These are phyloP conservation scores for Lipomyces yamanashiensis DNA, from an alignment of 805 yeast species.

Conservation along the genomic window DNA sequence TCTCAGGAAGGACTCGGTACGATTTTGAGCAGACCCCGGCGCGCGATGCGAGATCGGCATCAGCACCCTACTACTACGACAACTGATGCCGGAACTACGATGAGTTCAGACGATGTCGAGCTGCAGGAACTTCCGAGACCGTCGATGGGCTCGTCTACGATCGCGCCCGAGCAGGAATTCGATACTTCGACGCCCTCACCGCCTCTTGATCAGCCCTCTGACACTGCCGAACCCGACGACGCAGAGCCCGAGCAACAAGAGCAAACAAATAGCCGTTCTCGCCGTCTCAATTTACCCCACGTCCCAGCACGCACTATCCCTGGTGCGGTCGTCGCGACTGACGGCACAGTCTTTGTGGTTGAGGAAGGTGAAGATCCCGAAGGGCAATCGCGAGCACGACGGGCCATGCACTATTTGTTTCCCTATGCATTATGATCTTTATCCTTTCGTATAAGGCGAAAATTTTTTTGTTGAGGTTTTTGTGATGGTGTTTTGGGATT, in stretches of 20 bases:
- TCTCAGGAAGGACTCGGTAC: background rate
- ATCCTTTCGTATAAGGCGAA: background rate
- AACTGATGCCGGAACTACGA: background rate
- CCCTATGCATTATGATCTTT: conserved; percentile 2
- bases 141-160: background rate
- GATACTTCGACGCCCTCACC: background rate
- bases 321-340: conserved; percentile 24
- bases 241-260: background rate
- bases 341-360: conserved; percentile 25
- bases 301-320: conserved; percentile 9
- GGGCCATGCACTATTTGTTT: conserved; percentile 4
- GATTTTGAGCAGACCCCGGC: background rate
- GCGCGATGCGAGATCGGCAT: background rate
- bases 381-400: background rate
- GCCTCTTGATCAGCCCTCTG: background rate
- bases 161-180: background rate
- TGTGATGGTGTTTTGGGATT: background rate
- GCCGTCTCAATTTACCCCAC: background rate
- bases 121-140: background rate
- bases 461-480: background rate
- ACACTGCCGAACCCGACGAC: background rate
- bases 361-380: conserved; percentile 4
- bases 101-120: background rate
- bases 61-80: too few relatives aligned
- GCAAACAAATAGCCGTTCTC: background rate